Base-by-base conservation (phyloP, 1,284 basidiomycete species). In the Fomitopsis schrenkii region DNA sequence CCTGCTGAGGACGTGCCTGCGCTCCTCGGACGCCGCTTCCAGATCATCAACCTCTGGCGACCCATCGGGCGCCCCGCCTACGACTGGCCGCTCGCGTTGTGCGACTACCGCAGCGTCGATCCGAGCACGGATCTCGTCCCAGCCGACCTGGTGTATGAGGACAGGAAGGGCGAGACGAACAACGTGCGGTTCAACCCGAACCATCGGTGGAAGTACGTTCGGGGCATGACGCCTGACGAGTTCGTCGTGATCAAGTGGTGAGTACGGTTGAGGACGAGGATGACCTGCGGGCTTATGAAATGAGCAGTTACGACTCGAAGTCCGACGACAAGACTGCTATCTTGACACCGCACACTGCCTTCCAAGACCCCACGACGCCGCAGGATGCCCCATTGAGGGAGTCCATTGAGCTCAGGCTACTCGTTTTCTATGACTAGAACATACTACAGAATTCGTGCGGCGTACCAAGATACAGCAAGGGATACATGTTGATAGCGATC, bases 41-140 rank as follows among this genome's bases (percentile, higher is more conserved):
- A 90, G 70, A 84, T 90, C 58, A 83, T 91, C 74, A 91, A 90
- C 74, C 79, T 90, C 60, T 91, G 88, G 88, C 75, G 87, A 7
- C 87, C 88, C 1, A 85, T 90, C 61, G 64, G 71, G 8, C 74
- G 80, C 62, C 69, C 82, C 3, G 83, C 85, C 8, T 71, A 74
- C 42, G 87, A 89, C 67, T 80, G 76, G 74, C 88, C 88, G 1
- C 78, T 90, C 45, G 83, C 83, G 1, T 74, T 89, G 5, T 87
- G 85, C 66, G 88, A 91, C 67, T 86, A 74, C 66, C 72, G 83
- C 33, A 82, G 77, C 41, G 79, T 90, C 19, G 76, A 83, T 63
- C 56, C 67, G 3, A 67, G 77, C 62, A 71, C 73, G 19, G 84
- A 87, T 66, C 71, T 83, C 15, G 74, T 83, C 19, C 78, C 83